Evolutionary conservation across 306 rosid species (phyloP).

Genomic region (Hylodesmum podocarpum): DNA sequence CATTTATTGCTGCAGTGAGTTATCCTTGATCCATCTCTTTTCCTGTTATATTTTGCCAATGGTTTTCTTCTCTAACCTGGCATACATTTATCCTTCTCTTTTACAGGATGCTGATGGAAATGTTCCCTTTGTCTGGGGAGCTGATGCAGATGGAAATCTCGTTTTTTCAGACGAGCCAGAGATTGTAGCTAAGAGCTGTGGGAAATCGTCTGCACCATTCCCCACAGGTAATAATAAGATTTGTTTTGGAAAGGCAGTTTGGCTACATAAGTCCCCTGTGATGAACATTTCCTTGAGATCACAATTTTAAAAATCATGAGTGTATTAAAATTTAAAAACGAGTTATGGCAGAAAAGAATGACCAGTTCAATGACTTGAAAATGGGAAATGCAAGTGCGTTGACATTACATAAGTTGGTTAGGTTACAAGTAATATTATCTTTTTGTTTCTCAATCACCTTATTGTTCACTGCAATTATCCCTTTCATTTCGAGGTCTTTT

Average conservation of each 20-base stretch:
- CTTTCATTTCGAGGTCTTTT: slow-evolving; percentile 5
- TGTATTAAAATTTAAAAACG: background rate
- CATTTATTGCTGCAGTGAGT: slow-evolving; percentile 80
- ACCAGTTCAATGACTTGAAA: slow-evolving; percentile 4
- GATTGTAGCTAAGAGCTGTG: slow-evolving; percentile 71
- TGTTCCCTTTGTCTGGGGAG: slow-evolving; percentile 96
- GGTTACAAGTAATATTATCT: background rate
- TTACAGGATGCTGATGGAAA: slow-evolving; percentile 77
- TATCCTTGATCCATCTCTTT: slow-evolving; percentile 10
- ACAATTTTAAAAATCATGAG: background rate
- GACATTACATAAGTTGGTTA: background rate
- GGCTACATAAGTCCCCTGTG: background rate
- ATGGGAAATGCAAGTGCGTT: slow-evolving; percentile 6
- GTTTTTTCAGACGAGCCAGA: slow-evolving; percentile 77
- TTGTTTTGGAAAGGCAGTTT: background rate
- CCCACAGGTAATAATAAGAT: slow-evolving; percentile 72
- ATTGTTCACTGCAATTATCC: slow-evolving; percentile 14
- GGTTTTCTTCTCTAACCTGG: slow-evolving; percentile 15
- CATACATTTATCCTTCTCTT: background rate
- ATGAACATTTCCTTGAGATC: slow-evolving; percentile 6
- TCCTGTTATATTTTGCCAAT: background rate
- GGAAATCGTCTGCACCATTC: slow-evolving; percentile 90
- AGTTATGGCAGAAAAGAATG: slow-evolving; percentile 13
- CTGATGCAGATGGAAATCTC: slow-evolving; percentile 86
- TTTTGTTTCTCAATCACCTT: background rate